These are phyloP conservation scores for Chaetomium globosum DNA, from an alignment of 2,329 filamentous ascomycete species.

Conservation along the genomic window DNA sequence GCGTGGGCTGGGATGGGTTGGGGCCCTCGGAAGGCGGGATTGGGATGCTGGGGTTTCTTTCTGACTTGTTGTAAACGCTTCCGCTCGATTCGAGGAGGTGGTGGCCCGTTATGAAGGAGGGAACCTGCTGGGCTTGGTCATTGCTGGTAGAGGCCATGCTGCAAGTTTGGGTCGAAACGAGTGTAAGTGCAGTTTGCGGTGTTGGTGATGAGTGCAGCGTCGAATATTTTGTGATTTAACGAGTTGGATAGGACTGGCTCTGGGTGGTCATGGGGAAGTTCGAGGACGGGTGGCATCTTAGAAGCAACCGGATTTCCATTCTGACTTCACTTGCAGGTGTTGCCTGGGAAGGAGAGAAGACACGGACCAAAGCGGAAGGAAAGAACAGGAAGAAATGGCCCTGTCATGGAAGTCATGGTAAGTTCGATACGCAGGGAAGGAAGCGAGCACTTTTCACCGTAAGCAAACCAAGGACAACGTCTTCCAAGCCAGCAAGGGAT, in stretches of 20 bases:
- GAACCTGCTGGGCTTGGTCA: constrained; percentile 24
- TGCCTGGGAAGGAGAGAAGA: not conserved
- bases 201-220: not conserved
- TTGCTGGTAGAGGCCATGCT: constrained; percentile 28
- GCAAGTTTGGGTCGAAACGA: constrained; percentile 3
- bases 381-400: too few relatives aligned
- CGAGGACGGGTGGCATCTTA: not conserved
- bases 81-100: constrained; percentile 26
- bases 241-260: not conserved
- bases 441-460: not conserved
- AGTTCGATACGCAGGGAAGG: not conserved
- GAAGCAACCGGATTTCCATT: not conserved
- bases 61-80: constrained; percentile 29
- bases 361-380: not conserved
- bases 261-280: not conserved
- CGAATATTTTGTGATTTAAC: not conserved
- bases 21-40: constrained; percentile 22
- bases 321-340: not conserved
- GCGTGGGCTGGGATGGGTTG: constrained; percentile 11
- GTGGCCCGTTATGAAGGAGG: constrained; percentile 22
- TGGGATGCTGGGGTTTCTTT: constrained; percentile 31
- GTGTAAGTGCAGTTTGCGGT: not conserved
- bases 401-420: not conserved
- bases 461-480: not conserved
- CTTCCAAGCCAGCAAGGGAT: not conserved